Evolutionary conservation across 1,139 yeast genomes (phyloP).

Genomic region (Blastobotrys malaysiensis): DNA sequence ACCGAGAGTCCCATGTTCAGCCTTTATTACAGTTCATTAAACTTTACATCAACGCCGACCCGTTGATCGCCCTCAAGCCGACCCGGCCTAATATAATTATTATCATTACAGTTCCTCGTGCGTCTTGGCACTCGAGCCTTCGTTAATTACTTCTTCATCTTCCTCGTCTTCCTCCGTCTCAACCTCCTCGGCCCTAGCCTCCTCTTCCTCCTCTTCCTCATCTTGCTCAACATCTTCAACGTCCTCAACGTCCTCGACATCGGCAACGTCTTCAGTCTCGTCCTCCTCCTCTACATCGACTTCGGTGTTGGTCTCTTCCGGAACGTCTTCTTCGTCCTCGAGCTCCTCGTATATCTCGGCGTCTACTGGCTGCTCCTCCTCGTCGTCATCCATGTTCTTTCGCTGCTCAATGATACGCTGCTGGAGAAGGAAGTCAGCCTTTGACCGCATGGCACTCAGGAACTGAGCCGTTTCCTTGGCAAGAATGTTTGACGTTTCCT

Average conservation of each 20-base stretch:
- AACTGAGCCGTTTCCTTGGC: slow-evolving; percentile 68
- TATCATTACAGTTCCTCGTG: slow-evolving; percentile 8
- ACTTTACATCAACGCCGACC: not conserved
- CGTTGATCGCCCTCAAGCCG: not conserved
- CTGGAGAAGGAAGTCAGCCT: slow-evolving; percentile 78
- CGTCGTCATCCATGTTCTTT: slow-evolving; percentile 16
- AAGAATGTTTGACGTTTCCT: slow-evolving; percentile 54
- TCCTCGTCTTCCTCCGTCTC: slow-evolving; percentile 10
- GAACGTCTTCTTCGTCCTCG: slow-evolving; percentile 12
- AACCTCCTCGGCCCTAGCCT: slow-evolving; percentile 5
- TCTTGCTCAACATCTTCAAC: slow-evolving; percentile 14
- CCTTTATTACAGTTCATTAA: not conserved
- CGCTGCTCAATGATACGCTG: slow-evolving; percentile 35
- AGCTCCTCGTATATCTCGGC: slow-evolving; percentile 25
- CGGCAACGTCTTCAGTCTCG: slow-evolving; percentile 10
- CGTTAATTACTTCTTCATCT: slow-evolving; percentile 4
- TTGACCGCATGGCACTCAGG: slow-evolving; percentile 66
- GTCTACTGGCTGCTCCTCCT: slow-evolving; percentile 20
- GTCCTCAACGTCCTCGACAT: slow-evolving; percentile 13
- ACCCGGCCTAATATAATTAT: not conserved
- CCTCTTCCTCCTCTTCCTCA: slow-evolving; percentile 9
- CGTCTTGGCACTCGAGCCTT: not conserved
- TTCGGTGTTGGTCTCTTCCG: slow-evolving; percentile 4
- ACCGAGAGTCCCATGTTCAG: not conserved
- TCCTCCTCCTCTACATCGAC: slow-evolving; percentile 7